Base-by-base conservation (phyloP, 345 rosid genomes). In the Murraya koenigii region DNA sequence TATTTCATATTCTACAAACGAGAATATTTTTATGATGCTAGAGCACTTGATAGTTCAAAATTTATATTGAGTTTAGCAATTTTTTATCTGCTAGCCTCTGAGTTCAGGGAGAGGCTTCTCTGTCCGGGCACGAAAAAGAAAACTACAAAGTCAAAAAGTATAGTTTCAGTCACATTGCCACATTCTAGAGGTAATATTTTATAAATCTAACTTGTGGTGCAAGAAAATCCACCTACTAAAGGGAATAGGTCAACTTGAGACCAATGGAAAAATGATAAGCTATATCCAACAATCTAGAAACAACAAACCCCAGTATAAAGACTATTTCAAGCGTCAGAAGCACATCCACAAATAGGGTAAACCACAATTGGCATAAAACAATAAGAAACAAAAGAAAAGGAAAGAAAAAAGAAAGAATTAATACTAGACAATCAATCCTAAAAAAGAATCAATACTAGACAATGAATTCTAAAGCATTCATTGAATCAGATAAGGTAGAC, bases 251-350 rank as follows among this genome's bases (percentile, higher is more conserved):
- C 41, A 61, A 59, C 19, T 6, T 1, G 23, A 47, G 54, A 26
- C 35, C 56, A 72, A 58, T 41, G 23, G 41, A 68, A 71, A 59
- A 35, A 63, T 36, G 68, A 66, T 52, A 60, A 30, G 54, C 20
- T 20, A 15, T 35, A 65, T 52, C 19, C 15, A 56, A 38, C 13
- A 39, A 68, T 54, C 28, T 11, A 66, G 36, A 54, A 15, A 19
- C 13, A 64, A 66, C 17, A 79, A 59, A 61, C 20, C 61, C 59
- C n/a, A 69, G 62, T 9, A 20, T 13, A 66, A 71, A 60, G 82
- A 69, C 74, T 32, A 77, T 41, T 58, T 77, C 85, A 41, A 77
- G 39, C 10, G 69, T 32, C 66, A 78, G 39, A 80, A 69, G 58
- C 68, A 14, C 65, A 36, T 26, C 56, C 25, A 13, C 11, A 6